Evolutionary conservation across 805 yeast genomes (phyloP), one percentile per base, ranked within the genome.

Genomic region (Metschnikowia henanensis): DNA sequence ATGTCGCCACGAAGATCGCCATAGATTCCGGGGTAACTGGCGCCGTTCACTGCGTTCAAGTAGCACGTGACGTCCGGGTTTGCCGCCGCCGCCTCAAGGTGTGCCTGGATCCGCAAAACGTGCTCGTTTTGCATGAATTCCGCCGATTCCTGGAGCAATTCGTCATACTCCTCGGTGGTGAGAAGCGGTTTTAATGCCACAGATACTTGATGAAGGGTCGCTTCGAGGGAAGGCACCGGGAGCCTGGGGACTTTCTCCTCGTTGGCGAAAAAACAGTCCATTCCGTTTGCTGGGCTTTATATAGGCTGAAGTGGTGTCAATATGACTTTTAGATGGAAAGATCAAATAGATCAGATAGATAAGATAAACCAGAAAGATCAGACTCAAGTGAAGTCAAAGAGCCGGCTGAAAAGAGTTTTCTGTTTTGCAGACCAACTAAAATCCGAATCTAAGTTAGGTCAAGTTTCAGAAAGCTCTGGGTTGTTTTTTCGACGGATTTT

Each of bases 1-100:
- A 83, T 77, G 50, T 81, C 84, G 17, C 86, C 85, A 38, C 81
- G 70, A 22, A 80, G 65, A 43, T 80, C 84, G 15, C 84, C 84
- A 53, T 80, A 80, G 28, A 79, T 76, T 10, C 81, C 81, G 0
- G 86, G 79, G 28, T 81, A 74, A 7, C 65, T 57, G 28, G 68
- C 75, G 35, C 69, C 70, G 46, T 77, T 73, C 33, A 79, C 70
- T 9, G 75, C 73, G 52, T 81, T 82, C 41, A 85, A 62, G 60
- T 85, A 85, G 50, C 73, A 69, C 2, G 63, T 35, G 17, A 62
- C 64, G 19, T 76, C 69, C 5, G 51, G 41, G 32, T 61, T 57
- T 5, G 55, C 52, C 12, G 79, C 64, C n/a, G 77, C 75, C 21
- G 73, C 68, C 25, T 63, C 52, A 32, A 86, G 57, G 53, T 83